phyloP scores from a whole-genome alignment of 306 rosid species.

The Cyamopsis tetragonoloba region DNA sequence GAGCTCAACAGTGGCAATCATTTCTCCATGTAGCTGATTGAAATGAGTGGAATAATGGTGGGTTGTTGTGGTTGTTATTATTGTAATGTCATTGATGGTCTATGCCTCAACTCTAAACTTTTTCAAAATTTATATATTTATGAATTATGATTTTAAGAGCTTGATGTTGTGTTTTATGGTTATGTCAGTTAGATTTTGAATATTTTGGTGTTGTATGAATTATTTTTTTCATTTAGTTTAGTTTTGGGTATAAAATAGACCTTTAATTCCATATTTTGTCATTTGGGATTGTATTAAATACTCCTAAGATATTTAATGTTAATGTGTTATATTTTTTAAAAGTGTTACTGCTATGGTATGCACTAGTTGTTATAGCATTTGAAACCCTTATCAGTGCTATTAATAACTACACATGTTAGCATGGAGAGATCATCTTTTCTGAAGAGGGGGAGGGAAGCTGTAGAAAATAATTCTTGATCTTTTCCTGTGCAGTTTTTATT shows the following conservation, averaged over 20 bases:
- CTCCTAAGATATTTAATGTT: background rate
- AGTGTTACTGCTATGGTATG: background rate
- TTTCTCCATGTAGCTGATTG: background rate
- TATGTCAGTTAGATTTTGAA: background rate
- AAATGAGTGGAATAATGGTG: background rate
- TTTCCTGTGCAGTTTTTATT: background rate
- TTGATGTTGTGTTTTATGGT: background rate
- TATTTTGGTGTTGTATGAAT: background rate
- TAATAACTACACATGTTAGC: background rate
- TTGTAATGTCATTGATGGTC: background rate
- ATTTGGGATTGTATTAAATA: background rate
- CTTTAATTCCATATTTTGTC: background rate
- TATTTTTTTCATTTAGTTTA: background rate
- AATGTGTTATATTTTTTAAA: background rate
- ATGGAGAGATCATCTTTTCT: background rate
- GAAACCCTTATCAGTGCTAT: background rate
- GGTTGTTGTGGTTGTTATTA: slow-evolving; percentile 15
- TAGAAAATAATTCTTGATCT: background rate
- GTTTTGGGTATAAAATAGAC: background rate
- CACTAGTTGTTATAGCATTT: background rate
- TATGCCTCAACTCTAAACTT: background rate
- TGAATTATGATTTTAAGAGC: background rate
- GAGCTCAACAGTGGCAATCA: background rate
- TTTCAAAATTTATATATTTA: background rate
- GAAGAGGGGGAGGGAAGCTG: background rate